phyloP scores from a whole-genome alignment of 2,329 filamentous ascomycete species.

The Fusarium longipes region DNA sequence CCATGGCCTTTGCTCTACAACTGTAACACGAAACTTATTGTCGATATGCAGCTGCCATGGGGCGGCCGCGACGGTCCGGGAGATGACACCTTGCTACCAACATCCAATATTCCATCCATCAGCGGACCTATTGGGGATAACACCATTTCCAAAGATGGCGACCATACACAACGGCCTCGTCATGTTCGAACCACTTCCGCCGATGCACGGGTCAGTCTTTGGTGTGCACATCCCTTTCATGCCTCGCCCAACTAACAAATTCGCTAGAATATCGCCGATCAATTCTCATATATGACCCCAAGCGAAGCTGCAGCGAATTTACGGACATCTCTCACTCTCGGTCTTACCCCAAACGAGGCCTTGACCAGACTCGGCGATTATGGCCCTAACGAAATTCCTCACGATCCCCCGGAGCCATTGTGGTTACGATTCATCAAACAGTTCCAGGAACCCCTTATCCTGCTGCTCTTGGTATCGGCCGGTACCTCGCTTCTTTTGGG shows the following conservation, averaged over 20 bases:
- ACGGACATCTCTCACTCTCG: slow-evolving; percentile 83
- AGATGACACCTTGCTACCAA: slow-evolving; percentile 51
- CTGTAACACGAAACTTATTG: slow-evolving; percentile 28
- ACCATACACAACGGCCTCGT: slow-evolving; percentile 47
- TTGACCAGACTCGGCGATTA: slow-evolving; percentile 81
- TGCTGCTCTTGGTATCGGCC: slow-evolving; percentile 90
- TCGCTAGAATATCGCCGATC: slow-evolving; percentile 65
- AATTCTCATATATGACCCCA: slow-evolving; percentile 75
- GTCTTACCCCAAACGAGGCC: slow-evolving; percentile 84
- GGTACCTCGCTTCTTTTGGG: slow-evolving; percentile 89
- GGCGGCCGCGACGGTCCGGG: slow-evolving; percentile 49
- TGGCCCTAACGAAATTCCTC: slow-evolving; percentile 93
- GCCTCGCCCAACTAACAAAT: slow-evolving; percentile 25
- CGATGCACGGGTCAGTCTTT: slow-evolving; percentile 63
- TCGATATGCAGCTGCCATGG: slow-evolving; percentile 55
- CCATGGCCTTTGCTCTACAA: slow-evolving; percentile 31
- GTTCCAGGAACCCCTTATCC: slow-evolving; percentile 94
- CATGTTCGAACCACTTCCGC: slow-evolving; percentile 64
- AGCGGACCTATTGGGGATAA: slow-evolving; percentile 45
- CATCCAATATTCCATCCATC: slow-evolving; percentile 51
- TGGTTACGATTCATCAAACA: slow-evolving; percentile 97
- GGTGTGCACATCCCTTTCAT: not conserved
- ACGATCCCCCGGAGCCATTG: slow-evolving; percentile 91
- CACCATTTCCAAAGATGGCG: slow-evolving; percentile 41
- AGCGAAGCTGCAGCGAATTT: slow-evolving; percentile 82